Conservation (phyloP, 345 rosid genomes). For the Lepidium sativum region DNA sequence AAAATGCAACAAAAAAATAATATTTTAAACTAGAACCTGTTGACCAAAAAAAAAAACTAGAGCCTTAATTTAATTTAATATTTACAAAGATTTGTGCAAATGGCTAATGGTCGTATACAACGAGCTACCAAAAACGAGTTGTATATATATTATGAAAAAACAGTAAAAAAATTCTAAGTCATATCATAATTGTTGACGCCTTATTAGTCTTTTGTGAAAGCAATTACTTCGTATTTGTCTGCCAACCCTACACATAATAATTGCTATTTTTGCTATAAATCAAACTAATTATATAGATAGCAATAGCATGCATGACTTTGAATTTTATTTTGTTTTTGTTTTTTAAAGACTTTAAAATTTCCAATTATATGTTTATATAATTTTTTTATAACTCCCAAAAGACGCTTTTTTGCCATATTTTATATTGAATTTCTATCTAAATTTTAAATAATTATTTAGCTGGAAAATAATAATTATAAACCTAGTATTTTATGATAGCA, state of each 20-base stretch:
- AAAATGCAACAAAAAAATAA: too few species aligned
- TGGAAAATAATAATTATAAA: background rate
- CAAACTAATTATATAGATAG: background rate
- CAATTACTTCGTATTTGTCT: constrained; percentile 6
- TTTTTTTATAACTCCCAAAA: background rate
- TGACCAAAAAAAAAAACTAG: too few species aligned
- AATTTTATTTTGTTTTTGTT: background rate
- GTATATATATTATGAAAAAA: background rate
- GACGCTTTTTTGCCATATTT: constrained; percentile 1
- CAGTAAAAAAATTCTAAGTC: background rate
- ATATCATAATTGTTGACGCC: background rate
- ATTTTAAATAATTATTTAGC: too few species aligned
- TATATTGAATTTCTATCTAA: background rate
- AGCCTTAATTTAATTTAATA: background rate
- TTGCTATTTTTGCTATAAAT: background rate
- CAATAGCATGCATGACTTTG: constrained; percentile 7
- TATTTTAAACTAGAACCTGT: background rate
- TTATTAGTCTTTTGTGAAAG: constrained; percentile 9
- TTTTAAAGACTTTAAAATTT: background rate
- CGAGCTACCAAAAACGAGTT: background rate
- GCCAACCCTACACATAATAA: background rate
- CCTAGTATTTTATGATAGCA: background rate
- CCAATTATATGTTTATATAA: background rate
- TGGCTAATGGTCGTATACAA: background rate
- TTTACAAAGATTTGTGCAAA: background rate